Evolutionary conservation across 2,329 filamentous ascomycete genomes (phyloP).

Genomic region (Phialocephala subalpina): DNA sequence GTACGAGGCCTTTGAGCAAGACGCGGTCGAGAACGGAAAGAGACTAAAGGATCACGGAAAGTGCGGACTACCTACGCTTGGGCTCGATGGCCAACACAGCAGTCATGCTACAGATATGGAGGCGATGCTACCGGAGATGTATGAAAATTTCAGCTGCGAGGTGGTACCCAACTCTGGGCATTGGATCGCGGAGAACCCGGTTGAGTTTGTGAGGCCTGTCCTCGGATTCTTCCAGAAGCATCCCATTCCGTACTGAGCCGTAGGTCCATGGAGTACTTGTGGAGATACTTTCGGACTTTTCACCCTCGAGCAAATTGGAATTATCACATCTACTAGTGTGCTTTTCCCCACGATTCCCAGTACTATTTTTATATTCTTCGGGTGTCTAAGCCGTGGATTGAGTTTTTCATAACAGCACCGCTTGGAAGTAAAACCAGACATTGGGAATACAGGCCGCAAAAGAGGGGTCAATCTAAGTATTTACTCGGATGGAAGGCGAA

Average conservation of each 20-base stretch:
- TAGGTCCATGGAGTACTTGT: not conserved
- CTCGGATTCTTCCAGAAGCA: not conserved
- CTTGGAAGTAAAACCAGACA: not conserved
- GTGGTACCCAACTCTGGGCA: not conserved
- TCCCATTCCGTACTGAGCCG: not conserved
- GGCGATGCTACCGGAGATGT: not conserved
- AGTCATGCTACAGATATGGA: not conserved
- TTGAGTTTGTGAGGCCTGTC: not conserved
- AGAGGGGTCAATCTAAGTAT: not conserved
- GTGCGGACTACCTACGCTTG: not conserved
- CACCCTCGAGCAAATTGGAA: no score
- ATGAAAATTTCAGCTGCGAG: not conserved
- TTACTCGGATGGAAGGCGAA: constrained; percentile 1
- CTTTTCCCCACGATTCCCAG: no score
- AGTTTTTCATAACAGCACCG: not conserved
- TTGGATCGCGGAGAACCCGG: not conserved
- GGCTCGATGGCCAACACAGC: not conserved
- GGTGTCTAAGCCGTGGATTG: not conserved
- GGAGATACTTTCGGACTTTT: not conserved
- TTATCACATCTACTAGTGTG: no score
- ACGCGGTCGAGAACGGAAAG: not conserved
- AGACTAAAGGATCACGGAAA: not conserved
- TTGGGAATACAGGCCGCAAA: not conserved
- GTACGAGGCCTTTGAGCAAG: not conserved
- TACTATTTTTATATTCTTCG: no score